Conservation (phyloP, 2,329 filamentous ascomycete species). For the Intubia oerlemansii region DNA sequence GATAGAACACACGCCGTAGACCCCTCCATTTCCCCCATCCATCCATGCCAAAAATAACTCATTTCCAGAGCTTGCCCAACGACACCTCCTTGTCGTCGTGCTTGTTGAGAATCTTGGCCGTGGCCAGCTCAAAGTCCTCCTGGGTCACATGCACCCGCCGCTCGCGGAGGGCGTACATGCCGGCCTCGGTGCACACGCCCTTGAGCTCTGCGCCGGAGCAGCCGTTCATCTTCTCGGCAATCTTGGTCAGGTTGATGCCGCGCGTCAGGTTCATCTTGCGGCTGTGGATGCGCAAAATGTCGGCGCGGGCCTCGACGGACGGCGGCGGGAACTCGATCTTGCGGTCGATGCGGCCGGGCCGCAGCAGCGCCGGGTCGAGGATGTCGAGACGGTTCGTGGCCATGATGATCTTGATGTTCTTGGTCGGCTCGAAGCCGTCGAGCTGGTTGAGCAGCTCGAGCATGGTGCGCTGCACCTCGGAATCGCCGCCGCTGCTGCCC, state of each 20-base stretch:
- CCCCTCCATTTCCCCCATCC: too few species aligned
- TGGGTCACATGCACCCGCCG: slow-evolving; percentile 94
- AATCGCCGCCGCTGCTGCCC: slow-evolving; percentile 85
- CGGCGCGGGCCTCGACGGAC: slow-evolving; percentile 85
- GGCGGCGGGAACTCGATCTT: slow-evolving; percentile 99
- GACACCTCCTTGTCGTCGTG: slow-evolving; percentile 92
- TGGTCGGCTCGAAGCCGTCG: slow-evolving; percentile 95
- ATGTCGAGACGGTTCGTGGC: slow-evolving; percentile 97
- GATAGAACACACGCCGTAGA: too few species aligned
- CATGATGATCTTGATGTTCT: slow-evolving; percentile 99
- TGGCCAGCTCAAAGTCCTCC: slow-evolving; percentile 96
- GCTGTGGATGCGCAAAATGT: slow-evolving; percentile 94
- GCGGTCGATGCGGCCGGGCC: slow-evolving; percentile 92
- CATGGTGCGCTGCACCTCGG: slow-evolving; percentile 97
- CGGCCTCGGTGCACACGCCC: slow-evolving; percentile 95
- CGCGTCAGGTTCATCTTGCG: slow-evolving; percentile 96
- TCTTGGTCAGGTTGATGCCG: slow-evolving; percentile 94
- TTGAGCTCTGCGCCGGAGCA: slow-evolving; percentile 95
- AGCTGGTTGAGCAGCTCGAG: slow-evolving; percentile 94
- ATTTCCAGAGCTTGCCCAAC: slow-evolving; percentile 54
- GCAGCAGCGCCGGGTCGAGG: slow-evolving; percentile 78
- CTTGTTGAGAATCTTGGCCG: slow-evolving; percentile 98
- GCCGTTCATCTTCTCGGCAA: slow-evolving; percentile 99
- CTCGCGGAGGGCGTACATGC: slow-evolving; percentile 94
- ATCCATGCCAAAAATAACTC: slow-evolving; percentile 1